Evolutionary conservation across 1,139 yeast species (phyloP).

Genomic region (Nakaseomyces sp.): DNA sequence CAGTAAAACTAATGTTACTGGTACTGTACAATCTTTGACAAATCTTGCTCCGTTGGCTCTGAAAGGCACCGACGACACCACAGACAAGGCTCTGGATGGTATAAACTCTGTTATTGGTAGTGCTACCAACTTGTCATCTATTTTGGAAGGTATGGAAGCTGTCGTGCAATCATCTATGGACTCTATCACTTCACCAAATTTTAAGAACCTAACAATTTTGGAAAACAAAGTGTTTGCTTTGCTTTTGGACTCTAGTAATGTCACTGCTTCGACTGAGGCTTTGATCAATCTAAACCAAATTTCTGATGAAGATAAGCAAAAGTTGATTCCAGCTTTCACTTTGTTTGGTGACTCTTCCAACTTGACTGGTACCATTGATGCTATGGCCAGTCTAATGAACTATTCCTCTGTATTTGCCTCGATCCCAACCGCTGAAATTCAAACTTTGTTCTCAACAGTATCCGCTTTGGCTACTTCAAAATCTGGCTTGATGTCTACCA

Average conservation of each 20-base stretch:
- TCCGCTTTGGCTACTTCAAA: background rate
- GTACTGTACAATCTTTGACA: slow-evolving; percentile 22
- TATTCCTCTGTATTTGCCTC: slow-evolving; percentile 12
- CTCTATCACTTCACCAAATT: background rate
- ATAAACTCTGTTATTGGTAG: slow-evolving; percentile 18
- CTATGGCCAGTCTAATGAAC: slow-evolving; percentile 24
- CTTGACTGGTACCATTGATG: slow-evolving; percentile 25
- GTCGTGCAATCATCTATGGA: slow-evolving; percentile 17
- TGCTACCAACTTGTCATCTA: slow-evolving; percentile 26
- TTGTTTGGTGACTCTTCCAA: slow-evolving; percentile 25
- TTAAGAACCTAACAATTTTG: slow-evolving; percentile 6
- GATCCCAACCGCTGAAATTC: slow-evolving; percentile 16
- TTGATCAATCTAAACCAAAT: slow-evolving; percentile 18
- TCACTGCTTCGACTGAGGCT: slow-evolving; percentile 22
- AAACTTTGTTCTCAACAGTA: slow-evolving; percentile 6
- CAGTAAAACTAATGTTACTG: slow-evolving; percentile 18
- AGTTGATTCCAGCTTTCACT: slow-evolving; percentile 23
- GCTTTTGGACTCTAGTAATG: slow-evolving; percentile 24
- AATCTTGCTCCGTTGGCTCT: slow-evolving; percentile 26
- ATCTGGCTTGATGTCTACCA: slow-evolving; percentile 5
- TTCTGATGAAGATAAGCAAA: slow-evolving; percentile 19
- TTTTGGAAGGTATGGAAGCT: slow-evolving; percentile 25
- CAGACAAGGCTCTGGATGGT: slow-evolving; percentile 20
- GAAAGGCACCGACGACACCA: slow-evolving; percentile 20
- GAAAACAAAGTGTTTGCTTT: slow-evolving; percentile 20